Evolutionary conservation across 129 eudicot species (phyloP).

Genomic region (Tagetes erecta): DNA sequence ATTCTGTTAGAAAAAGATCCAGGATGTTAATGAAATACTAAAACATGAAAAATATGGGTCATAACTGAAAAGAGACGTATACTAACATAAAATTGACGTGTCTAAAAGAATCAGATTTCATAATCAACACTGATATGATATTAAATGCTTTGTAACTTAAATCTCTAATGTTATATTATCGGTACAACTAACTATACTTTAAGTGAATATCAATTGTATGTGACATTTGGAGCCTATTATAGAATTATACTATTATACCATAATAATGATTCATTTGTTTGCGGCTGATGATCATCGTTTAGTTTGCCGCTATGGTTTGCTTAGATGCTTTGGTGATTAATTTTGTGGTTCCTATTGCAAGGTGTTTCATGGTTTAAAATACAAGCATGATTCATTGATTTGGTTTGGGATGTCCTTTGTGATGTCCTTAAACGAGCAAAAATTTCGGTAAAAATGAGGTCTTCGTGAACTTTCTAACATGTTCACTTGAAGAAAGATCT

Average conservation of each 20-base stretch:
- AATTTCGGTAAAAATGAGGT: too few relatives aligned
- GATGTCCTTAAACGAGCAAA: too few relatives aligned
- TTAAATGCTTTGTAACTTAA: background rate
- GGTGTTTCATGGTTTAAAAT: too few relatives aligned
- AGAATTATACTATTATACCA: background rate
- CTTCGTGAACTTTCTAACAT: too few relatives aligned
- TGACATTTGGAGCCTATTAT: background rate
- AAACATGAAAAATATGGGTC: constrained; percentile 3
- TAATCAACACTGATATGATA: constrained; percentile 5
- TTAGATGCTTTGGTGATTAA: too few relatives aligned
- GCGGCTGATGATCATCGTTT: too few relatives aligned
- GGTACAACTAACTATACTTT: background rate
- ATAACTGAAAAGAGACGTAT: background rate
- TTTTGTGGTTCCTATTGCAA: too few relatives aligned
- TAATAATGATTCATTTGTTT: too few relatives aligned
- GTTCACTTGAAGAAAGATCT: too few relatives aligned
- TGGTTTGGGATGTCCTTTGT: too few relatives aligned
- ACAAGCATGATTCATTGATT: too few relatives aligned
- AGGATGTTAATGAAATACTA: background rate
- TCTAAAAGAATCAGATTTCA: constrained; percentile 10
- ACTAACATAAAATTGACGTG: background rate
- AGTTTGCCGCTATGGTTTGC: too few relatives aligned
- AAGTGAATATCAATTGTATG: background rate
- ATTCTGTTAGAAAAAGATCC: constrained; percentile 1
- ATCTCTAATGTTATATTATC: background rate